phyloP scores from a whole-genome alignment of 2,329 filamentous ascomycete species.

The Neonectria faginata region DNA sequence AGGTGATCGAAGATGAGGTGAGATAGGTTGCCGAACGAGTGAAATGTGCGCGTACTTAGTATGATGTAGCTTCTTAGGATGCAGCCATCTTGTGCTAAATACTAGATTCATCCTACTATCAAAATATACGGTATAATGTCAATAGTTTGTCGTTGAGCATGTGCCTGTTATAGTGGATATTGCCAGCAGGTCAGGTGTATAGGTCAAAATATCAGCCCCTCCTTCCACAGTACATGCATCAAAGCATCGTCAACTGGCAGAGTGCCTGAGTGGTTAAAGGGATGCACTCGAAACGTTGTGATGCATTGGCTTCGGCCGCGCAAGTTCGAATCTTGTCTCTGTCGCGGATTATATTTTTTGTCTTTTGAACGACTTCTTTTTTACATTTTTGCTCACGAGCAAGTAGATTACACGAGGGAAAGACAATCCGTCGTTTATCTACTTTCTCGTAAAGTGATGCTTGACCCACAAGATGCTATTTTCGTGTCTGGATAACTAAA shows the following conservation, averaged over 20 bases:
- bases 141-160: no score
- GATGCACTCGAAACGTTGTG: conserved; percentile 32
- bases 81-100: background rate
- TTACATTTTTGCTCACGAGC: fast-evolving
- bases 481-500: no score
- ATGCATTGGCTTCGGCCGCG: conserved; percentile 34
- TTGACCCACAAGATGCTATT: background rate
- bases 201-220: background rate
- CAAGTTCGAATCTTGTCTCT: conserved; percentile 39
- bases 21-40: background rate
- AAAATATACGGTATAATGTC: no score
- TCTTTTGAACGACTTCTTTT: background rate
- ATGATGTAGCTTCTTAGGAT: background rate
- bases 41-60: background rate
- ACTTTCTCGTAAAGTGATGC: background rate
- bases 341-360: conserved; percentile 24
- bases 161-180: no score
- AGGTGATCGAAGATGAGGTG: background rate
- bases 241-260: conserved; percentile 19
- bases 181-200: background rate
- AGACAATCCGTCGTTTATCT: no score
- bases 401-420: no score
- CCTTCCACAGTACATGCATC: conserved; percentile 1
- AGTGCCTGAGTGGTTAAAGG: conserved; percentile 37
- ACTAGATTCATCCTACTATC: no score